These are phyloP conservation scores for Talaromyces sp. DNA, from an alignment of 2,329 filamentous ascomycete genomes.

Conservation along the genomic window DNA sequence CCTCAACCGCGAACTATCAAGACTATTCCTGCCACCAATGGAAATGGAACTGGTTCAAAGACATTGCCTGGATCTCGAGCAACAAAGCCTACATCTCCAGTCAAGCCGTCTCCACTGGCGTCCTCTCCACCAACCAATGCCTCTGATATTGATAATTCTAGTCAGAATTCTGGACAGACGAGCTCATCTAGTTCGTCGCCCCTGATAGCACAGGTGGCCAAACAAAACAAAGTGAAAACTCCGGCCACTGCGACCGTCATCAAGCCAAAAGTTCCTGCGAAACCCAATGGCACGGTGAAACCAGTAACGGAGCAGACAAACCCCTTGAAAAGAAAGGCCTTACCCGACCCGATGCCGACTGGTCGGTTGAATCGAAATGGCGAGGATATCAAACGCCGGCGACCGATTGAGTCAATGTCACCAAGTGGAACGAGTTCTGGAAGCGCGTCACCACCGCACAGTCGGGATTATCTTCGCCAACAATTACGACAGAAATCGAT, in stretches of 20 bases:
- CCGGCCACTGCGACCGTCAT: neutral
- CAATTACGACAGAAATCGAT: slow-evolving; percentile 41
- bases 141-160: slow-evolving; percentile 53
- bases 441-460: slow-evolving; percentile 40
- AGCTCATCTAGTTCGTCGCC: slow-evolving; percentile 47
- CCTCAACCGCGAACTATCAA: slow-evolving; percentile 26
- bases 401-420: slow-evolving; percentile 34
- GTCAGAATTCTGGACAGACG: slow-evolving; percentile 40
- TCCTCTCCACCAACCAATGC: slow-evolving; percentile 61
- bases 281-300: slow-evolving; percentile 31
- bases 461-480: slow-evolving; percentile 36
- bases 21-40: slow-evolving; percentile 21
- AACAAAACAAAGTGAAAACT: slow-evolving; percentile 23
- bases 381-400: slow-evolving; percentile 41
- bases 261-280: slow-evolving; percentile 19
- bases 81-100: slow-evolving; percentile 51
- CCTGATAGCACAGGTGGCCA: slow-evolving; percentile 39
- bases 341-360: slow-evolving; percentile 27
- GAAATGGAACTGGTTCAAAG: slow-evolving; percentile 36
- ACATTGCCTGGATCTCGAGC: slow-evolving; percentile 36
- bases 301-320: slow-evolving; percentile 26
- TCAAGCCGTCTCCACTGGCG: slow-evolving; percentile 60
- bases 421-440: slow-evolving; percentile 43
- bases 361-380: slow-evolving; percentile 36
- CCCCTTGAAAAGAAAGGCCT: slow-evolving; percentile 42